These are phyloP conservation scores for Ogataea siamensis DNA, from an alignment of 805 yeast species.

Conservation along the genomic window DNA sequence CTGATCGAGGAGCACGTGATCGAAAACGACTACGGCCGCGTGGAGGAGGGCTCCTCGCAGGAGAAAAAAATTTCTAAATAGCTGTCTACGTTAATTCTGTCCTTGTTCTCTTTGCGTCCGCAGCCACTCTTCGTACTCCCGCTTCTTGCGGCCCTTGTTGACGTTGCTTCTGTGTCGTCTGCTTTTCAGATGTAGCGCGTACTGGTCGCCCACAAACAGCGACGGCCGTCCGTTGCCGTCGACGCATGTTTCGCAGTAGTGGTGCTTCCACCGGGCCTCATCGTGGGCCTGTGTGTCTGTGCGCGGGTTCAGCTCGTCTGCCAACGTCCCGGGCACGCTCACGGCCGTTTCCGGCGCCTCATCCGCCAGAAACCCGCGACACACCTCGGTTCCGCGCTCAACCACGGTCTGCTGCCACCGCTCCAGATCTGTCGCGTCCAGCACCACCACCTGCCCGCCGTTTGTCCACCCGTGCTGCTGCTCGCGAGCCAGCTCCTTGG, in stretches of 20 bases:
- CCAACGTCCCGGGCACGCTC: slow-evolving; percentile 22
- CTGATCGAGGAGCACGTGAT: slow-evolving; percentile 36
- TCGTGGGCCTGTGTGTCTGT: slow-evolving; percentile 12
- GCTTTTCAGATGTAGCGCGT: slow-evolving; percentile 66
- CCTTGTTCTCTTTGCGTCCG: slow-evolving; percentile 2
- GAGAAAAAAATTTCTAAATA: slow-evolving; percentile 17
- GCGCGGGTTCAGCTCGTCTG: slow-evolving; percentile 9
- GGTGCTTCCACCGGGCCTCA: slow-evolving; percentile 58
- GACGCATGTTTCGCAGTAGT: slow-evolving; percentile 62
- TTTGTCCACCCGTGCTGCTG: slow-evolving; percentile 43
- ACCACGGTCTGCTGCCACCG: slow-evolving; percentile 60
- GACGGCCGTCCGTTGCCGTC: slow-evolving; percentile 53
- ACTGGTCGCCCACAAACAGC: slow-evolving; percentile 72
- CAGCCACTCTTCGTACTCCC: slow-evolving; percentile 49
- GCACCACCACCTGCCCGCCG: slow-evolving; percentile 63
- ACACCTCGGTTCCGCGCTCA: slow-evolving; percentile 51
- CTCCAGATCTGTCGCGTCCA: slow-evolving; percentile 73
- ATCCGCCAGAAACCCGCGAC: slow-evolving; percentile 31
- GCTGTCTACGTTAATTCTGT: too few relatives aligned
- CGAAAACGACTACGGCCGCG: slow-evolving; percentile 13
- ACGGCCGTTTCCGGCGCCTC: slow-evolving; percentile 3
- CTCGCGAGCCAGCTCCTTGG: slow-evolving; percentile 56
- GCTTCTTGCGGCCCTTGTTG: slow-evolving; percentile 46
- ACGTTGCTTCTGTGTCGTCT: slow-evolving; percentile 62
- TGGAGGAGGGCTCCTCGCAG: slow-evolving; percentile 22